Conservation (phyloP, 257 asterid species). For the Salvia miltiorrhiza region DNA sequence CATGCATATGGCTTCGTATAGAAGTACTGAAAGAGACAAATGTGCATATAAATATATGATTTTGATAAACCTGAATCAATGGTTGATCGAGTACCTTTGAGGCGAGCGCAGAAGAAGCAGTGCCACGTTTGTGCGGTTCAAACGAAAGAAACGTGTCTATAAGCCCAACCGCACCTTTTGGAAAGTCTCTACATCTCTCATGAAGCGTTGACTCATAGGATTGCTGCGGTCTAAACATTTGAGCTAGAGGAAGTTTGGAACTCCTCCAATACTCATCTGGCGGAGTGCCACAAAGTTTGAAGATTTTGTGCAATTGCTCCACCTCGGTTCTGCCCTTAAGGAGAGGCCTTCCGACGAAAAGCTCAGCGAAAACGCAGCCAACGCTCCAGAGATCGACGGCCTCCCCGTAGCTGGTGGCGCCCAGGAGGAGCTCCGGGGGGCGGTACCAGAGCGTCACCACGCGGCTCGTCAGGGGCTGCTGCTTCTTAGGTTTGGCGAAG, state of each 20-base stretch:
- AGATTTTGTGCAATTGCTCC: slow-evolving; percentile 92
- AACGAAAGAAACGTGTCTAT: slow-evolving; percentile 68
- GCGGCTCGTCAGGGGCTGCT: slow-evolving; percentile 71
- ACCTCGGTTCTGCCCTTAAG: slow-evolving; percentile 98
- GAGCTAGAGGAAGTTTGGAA: slow-evolving; percentile 74
- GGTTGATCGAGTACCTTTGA: slow-evolving; percentile 41
- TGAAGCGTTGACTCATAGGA: slow-evolving; percentile 67
- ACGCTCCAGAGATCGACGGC: slow-evolving; percentile 91
- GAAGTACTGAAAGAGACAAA: slow-evolving; percentile 60
- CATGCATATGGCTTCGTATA: slow-evolving; percentile 73
- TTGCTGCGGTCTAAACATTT: slow-evolving; percentile 86
- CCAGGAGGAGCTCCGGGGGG: slow-evolving; percentile 92
- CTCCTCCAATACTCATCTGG: slow-evolving; percentile 73
- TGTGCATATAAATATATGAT: neutral
- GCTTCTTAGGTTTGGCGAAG: slow-evolving; percentile 44
- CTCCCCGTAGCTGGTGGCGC: slow-evolving; percentile 71
- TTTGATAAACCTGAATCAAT: neutral
- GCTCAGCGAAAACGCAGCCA: slow-evolving; percentile 94
- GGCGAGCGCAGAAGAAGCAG: slow-evolving; percentile 72
- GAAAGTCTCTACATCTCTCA: slow-evolving; percentile 83
- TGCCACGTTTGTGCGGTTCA: slow-evolving; percentile 77
- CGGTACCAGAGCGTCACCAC: slow-evolving; percentile 98
- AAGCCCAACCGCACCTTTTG: slow-evolving; percentile 66
- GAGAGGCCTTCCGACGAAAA: slow-evolving; percentile 79
- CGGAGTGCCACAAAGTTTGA: slow-evolving; percentile 92